phyloP scores from a whole-genome alignment of 345 rosid genomes.

The Bretschneidera sinensis region DNA sequence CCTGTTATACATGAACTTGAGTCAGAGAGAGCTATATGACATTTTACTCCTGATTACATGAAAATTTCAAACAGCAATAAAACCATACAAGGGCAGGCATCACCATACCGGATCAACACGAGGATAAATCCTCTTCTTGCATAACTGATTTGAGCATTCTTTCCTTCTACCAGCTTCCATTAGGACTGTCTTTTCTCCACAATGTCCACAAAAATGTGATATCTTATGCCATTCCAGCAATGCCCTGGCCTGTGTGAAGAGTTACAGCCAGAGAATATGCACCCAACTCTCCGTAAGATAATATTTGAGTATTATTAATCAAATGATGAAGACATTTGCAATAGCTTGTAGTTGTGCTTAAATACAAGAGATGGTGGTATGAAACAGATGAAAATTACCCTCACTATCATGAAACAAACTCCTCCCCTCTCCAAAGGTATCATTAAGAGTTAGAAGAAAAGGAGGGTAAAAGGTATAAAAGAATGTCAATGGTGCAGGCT shows the following conservation, averaged over 20 bases:
- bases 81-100: neutral
- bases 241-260: slow-evolving; percentile 64
- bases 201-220: slow-evolving; percentile 71
- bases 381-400: neutral
- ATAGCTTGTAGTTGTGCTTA: neutral
- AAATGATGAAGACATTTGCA: neutral
- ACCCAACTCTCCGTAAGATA: no score
- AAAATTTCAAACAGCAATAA: slow-evolving; percentile 4
- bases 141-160: slow-evolving; percentile 56
- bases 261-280: neutral
- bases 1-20: slow-evolving; percentile 37
- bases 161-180: slow-evolving; percentile 81
- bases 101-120: slow-evolving; percentile 86
- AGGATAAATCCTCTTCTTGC: slow-evolving; percentile 74
- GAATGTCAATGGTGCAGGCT: no score
- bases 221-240: slow-evolving; percentile 76
- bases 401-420: neutral
- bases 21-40: slow-evolving; percentile 12
- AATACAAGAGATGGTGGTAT: neutral
- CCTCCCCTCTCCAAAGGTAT: neutral
- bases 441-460: neutral
- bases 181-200: slow-evolving; percentile 65
- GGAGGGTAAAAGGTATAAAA: no score
- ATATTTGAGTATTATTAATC: neutral
- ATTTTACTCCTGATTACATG: no score